A percentile compares a stretch with the other conserved stretches of the same genome.
Conservation (phyloP, 2,329 filamentous ascomycete genomes). For the Mycosphaerella sp. region DNA sequence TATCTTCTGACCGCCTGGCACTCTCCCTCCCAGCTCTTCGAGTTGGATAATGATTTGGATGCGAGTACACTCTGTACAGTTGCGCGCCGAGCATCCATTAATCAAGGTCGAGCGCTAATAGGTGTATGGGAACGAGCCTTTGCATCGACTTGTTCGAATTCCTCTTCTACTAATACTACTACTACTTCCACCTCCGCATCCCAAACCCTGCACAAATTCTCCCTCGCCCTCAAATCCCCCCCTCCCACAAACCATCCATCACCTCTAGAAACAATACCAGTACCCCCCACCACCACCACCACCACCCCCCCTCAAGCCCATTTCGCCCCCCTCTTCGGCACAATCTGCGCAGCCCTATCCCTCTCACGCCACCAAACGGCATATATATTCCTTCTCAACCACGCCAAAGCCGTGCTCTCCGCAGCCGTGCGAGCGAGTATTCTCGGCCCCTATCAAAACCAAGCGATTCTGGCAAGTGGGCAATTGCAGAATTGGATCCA, state of each 20-base stretch:
- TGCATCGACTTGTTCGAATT: slow-evolving; percentile 4
- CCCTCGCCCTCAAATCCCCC: slow-evolving; percentile 18
- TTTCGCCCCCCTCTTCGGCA: slow-evolving; percentile 64
- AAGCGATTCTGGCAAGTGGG: slow-evolving; percentile 60
- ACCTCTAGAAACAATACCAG: slow-evolving; percentile 16
- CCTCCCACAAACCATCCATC: slow-evolving; percentile 12
- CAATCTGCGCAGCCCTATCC: slow-evolving; percentile 56
- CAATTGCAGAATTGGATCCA: slow-evolving; percentile 54
- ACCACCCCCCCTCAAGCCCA: slow-evolving; percentile 46
- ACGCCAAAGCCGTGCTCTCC: slow-evolving; percentile 68
- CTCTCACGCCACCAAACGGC: slow-evolving; percentile 57
- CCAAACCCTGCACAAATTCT: slow-evolving; percentile 19
- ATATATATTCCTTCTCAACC: slow-evolving; percentile 69
- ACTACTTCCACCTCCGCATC: slow-evolving; percentile 1
- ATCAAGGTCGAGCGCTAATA: slow-evolving; percentile 68
- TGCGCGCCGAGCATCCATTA: slow-evolving; percentile 64
- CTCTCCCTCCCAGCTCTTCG: slow-evolving; percentile 45
- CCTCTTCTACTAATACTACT: not conserved
- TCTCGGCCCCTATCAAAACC: slow-evolving; percentile 74
- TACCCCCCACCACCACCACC: no score
- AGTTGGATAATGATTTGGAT: slow-evolving; percentile 69
- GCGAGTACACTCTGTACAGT: slow-evolving; percentile 74
- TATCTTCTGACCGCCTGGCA: slow-evolving; percentile 65
- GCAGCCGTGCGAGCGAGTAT: slow-evolving; percentile 71
- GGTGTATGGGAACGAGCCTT: slow-evolving; percentile 60